A percentile compares a stretch with the other conserved stretches of the same genome.
Evolutionary conservation across 1,139 yeast genomes (phyloP).

Genomic region (Suhomyces chickasaworum): DNA sequence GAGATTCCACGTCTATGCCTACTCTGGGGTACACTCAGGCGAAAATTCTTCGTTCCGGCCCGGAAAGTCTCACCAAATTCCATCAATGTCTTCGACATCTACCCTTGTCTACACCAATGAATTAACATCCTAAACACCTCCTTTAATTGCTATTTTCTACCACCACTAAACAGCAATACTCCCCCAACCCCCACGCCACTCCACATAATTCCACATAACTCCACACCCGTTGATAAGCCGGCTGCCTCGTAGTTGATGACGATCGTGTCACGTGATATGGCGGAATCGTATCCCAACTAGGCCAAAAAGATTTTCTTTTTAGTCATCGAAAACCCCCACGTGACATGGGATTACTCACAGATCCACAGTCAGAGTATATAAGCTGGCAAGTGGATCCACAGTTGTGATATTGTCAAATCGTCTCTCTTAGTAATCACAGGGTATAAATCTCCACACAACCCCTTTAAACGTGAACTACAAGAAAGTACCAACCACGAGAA

Average conservation of each 20-base stretch:
- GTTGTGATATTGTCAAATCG: slow-evolving; percentile 7
- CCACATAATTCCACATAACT: no score
- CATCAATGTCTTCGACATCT: no score
- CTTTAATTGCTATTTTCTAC: no score
- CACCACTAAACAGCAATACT: no score
- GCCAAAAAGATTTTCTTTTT: slow-evolving; percentile 2
- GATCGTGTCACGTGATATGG: slow-evolving; percentile 6
- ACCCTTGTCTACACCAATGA: no score
- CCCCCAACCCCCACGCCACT: background rate
- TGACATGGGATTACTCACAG: slow-evolving; percentile 6
- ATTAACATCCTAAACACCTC: no score
- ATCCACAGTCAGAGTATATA: slow-evolving; percentile 5
- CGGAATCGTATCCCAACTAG: slow-evolving; percentile 4
- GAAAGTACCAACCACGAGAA: no score
- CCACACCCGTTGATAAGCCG: background rate
- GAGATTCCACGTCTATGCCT: background rate
- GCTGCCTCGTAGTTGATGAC: background rate
- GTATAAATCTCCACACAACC: slow-evolving; percentile 3
- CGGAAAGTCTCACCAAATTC: background rate
- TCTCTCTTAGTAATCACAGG: slow-evolving; percentile 2
- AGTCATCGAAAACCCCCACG: slow-evolving; percentile 3
- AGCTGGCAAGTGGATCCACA: slow-evolving; percentile 10
- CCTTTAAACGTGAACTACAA: background rate
- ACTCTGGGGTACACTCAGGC: background rate
- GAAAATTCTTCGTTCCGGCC: background rate